A percentile compares a stretch with the other conserved stretches of the same genome.
phyloP scores from a whole-genome alignment of 768 basidiomycete genomes.

The Tubosaeta sp. region DNA sequence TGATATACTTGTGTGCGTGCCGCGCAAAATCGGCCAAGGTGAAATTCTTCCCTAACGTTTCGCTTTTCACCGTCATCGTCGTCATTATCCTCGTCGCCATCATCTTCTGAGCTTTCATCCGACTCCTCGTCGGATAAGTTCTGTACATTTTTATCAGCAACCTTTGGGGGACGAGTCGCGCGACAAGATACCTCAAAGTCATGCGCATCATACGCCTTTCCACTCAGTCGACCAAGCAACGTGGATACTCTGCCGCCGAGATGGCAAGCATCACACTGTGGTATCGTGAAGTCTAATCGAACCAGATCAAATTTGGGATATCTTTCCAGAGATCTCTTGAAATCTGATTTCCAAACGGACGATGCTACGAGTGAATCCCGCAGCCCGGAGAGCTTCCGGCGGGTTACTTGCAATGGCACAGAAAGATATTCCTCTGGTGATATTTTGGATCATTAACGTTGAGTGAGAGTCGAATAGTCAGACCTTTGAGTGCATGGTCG shows the following conservation, averaged over 20 bases:
- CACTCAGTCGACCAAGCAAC: slow-evolving; percentile 55
- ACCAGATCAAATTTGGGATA: slow-evolving; percentile 62
- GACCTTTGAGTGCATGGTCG: slow-evolving; percentile 49
- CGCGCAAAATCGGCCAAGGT: slow-evolving; percentile 80
- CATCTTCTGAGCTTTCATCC: slow-evolving; percentile 23
- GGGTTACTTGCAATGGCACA: slow-evolving; percentile 60
- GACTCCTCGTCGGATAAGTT: slow-evolving; percentile 21
- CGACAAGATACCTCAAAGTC: slow-evolving; percentile 57
- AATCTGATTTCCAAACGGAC: slow-evolving; percentile 76
- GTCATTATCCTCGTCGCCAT: slow-evolving; percentile 12
- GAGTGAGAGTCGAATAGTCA: not conserved
- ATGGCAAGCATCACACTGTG: slow-evolving; percentile 80
- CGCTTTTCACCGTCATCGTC: slow-evolving; percentile 3
- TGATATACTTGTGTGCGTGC: slow-evolving; percentile 65
- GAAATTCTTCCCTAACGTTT: slow-evolving; percentile 37
- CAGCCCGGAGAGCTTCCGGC: slow-evolving; percentile 66
- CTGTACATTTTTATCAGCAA: slow-evolving; percentile 10
- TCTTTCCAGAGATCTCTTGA: slow-evolving; percentile 58
- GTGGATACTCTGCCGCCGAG: slow-evolving; percentile 68
- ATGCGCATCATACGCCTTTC: slow-evolving; percentile 62
- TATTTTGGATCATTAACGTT: not conserved
- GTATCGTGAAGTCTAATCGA: slow-evolving; percentile 50
- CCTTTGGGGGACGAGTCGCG: not conserved
- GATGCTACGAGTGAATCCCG: slow-evolving; percentile 76
- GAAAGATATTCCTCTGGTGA: slow-evolving; percentile 62